Evolutionary conservation across 75 land plant species (phyloP).

Genomic region (Larix kaempferi): DNA sequence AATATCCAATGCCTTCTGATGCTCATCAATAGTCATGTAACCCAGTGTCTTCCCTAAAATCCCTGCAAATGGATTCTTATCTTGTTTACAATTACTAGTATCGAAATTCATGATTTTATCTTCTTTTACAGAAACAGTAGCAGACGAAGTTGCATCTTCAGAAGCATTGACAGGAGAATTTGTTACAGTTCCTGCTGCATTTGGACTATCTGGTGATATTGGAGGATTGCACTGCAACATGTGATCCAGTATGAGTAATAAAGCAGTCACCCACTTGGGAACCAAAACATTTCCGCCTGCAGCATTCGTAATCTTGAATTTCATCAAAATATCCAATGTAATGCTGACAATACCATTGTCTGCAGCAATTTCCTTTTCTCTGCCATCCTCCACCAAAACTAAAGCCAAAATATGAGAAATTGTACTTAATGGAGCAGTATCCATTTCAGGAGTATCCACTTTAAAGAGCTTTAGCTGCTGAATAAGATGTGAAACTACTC

Average conservation of each 20-base stretch:
- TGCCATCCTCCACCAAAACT: conserved; percentile 71
- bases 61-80: conserved; percentile 34
- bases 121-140: conserved; percentile 25
- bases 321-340: conserved; percentile 46
- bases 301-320: conserved; percentile 25
- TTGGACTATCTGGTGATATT: conserved; percentile 36
- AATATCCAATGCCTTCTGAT: conserved; percentile 48
- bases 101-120: conserved; percentile 9
- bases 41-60: conserved; percentile 76
- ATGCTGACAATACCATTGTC: conserved; percentile 50
- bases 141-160: conserved; percentile 61
- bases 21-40: conserved; percentile 67
- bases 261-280: conserved; percentile 61
- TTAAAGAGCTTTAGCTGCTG: conserved; percentile 61
- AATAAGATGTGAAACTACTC: conserved; percentile 53
- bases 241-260: conserved; percentile 60
- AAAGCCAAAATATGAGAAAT: conserved; percentile 80
- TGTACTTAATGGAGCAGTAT: conserved; percentile 41
- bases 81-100: conserved; percentile 24
- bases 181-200: conserved; percentile 13
- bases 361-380: conserved; percentile 69
- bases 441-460: conserved; percentile 41
- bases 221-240: conserved; percentile 70
- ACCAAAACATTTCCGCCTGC: conserved; percentile 18
- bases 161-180: conserved; percentile 66